Conservation (phyloP, 1,284 basidiomycete species). For the Trametes polyzona region DNA sequence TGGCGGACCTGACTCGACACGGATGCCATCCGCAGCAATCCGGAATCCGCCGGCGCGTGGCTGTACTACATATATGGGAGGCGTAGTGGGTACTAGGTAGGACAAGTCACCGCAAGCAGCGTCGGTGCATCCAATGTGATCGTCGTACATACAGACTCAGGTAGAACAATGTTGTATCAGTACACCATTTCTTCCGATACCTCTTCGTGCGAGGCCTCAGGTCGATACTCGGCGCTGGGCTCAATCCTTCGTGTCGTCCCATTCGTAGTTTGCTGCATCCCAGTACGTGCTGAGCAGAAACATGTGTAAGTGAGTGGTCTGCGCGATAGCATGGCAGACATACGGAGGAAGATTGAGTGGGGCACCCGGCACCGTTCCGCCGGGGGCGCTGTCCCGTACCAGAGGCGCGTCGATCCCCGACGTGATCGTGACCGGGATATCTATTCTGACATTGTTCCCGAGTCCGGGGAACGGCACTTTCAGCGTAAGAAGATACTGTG, state of each 20-base stretch:
- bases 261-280: neutral
- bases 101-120: too few species aligned
- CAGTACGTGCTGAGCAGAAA: neutral
- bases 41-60: too few species aligned
- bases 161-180: too few species aligned
- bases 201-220: too few species aligned
- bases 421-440: slow-evolving; percentile 6
- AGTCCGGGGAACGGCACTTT: slow-evolving; percentile 17
- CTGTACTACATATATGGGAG: too few species aligned
- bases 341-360: neutral
- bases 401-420: slow-evolving; percentile 14
- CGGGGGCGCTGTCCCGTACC: neutral
- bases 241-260: slow-evolving; percentile 2
- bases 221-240: neutral
- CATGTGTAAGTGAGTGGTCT: too few species aligned
- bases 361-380: neutral
- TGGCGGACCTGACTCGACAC: too few species aligned
- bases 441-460: slow-evolving; percentile 11
- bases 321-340: neutral
- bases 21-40: too few species aligned
- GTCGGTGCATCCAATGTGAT: too few species aligned
- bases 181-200: too few species aligned
- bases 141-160: too few species aligned
- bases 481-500: slow-evolving; percentile 10
- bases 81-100: too few species aligned